These are phyloP conservation scores for Vitis cinerea DNA, from an alignment of 164 flowering plant species.

Conservation along the genomic window DNA sequence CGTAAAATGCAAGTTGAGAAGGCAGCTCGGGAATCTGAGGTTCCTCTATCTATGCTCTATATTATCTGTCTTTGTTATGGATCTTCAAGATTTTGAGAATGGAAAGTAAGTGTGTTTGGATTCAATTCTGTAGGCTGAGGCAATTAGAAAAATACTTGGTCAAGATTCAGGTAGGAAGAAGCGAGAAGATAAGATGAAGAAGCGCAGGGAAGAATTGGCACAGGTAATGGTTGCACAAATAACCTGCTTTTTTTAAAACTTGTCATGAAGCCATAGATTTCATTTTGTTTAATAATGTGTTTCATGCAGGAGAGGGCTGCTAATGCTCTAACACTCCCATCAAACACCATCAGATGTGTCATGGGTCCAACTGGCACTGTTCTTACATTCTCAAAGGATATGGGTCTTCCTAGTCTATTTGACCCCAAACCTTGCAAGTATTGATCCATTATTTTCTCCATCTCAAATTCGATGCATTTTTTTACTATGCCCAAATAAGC, in stretches of 20 bases:
- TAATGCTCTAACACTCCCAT: conserved; percentile 45
- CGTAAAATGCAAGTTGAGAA: conserved; percentile 91
- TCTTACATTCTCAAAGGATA: conserved; percentile 68
- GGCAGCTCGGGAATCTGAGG: conserved; percentile 90
- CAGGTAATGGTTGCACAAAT: conserved; percentile 48
- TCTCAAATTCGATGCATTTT: background rate
- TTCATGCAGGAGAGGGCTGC: conserved; percentile 79
- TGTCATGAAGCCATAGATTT: background rate
- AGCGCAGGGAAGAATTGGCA: conserved; percentile 82
- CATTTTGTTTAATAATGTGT: background rate
- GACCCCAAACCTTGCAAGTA: conserved; percentile 71
- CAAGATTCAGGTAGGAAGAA: conserved; percentile 93
- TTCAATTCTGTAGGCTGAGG: conserved; percentile 71
- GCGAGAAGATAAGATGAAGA: conserved; percentile 79
- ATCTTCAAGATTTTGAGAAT: background rate
- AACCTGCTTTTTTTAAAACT: background rate
- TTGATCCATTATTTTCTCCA: background rate
- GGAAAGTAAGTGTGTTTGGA: background rate
- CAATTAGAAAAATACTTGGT: conserved; percentile 88
- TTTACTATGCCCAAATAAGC: too few relatives aligned
- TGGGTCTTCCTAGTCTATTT: conserved; percentile 78
- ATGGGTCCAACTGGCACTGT: conserved; percentile 74
- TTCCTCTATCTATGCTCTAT: conserved; percentile 21
- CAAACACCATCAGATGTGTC: conserved; percentile 65
- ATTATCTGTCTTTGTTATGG: background rate